Conservation (phyloP, 805 yeast genomes). For the Wickerhamomyces silvicola region DNA sequence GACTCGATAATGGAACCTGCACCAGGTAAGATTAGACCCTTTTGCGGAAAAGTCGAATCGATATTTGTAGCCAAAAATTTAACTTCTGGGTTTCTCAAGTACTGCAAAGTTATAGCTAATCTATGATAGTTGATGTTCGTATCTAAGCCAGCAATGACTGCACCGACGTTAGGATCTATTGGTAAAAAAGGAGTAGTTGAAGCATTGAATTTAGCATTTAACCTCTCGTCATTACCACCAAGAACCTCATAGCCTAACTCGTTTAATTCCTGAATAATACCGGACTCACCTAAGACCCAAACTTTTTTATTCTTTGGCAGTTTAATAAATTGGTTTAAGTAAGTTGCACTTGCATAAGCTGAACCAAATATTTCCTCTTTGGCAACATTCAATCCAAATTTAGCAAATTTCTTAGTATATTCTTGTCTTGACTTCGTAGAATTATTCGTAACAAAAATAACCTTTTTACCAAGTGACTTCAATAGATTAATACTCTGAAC, state of each 20-base stretch:
- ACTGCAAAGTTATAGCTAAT: constrained; percentile 75
- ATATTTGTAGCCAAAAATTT: constrained; percentile 89
- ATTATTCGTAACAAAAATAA: constrained; percentile 91
- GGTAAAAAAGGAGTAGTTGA: constrained; percentile 46
- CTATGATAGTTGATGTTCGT: constrained; percentile 72
- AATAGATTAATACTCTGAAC: constrained; percentile 68
- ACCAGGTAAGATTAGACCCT: constrained; percentile 83
- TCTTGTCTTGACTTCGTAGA: constrained; percentile 83
- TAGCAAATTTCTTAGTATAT: constrained; percentile 69
- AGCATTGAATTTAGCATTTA: constrained; percentile 49
- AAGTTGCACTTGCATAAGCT: constrained; percentile 86
- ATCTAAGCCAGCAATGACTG: constrained; percentile 87
- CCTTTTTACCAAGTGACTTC: constrained; percentile 47
- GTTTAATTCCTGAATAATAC: constrained; percentile 73
- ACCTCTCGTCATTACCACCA: constrained; percentile 76
- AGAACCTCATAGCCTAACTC: constrained; percentile 67
- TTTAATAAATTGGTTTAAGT: constrained; percentile 67
- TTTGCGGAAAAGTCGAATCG: constrained; percentile 90
- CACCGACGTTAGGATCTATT: constrained; percentile 70
- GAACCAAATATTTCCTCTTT: constrained; percentile 82
- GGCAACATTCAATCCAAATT: constrained; percentile 37
- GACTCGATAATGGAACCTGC: constrained; percentile 89
- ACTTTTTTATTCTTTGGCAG: constrained; percentile 73
- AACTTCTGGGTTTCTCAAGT: constrained; percentile 55
- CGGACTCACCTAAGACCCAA: constrained; percentile 85